Base-by-base conservation (phyloP, 148 eudicot genomes). In the Spergularia bocconei region DNA sequence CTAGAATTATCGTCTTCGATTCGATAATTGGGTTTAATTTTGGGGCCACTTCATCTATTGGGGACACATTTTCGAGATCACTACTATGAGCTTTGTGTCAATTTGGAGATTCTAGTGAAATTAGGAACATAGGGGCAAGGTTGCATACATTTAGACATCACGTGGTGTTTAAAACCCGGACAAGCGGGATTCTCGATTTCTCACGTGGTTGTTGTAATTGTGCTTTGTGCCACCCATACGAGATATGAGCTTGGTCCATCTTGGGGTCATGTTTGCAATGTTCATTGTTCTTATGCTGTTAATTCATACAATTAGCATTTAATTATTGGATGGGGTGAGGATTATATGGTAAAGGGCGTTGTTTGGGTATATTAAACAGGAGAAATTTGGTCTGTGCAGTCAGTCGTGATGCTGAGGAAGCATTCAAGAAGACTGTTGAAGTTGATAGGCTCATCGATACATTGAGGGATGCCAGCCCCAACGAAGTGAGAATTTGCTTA, bases 351-450 rank as follows among this genome's bases (percentile, higher is more conserved):
- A 83, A 76, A 80, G 73, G 71, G 85, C 66, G 69, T 86, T 78
- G 75, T 80, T 88, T 87, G 83, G 87, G 79, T 85, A 80, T 77
- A 87, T 86, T 88, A 84, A 94, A 78, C 99, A 92, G 99, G 99
- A 87, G 78, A 88, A 90, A 80, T 90, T 88, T 89, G 90, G 86
- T 92, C 62, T 91, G 86, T 89, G 97, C 99, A 87, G 94, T 79
- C 92, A 87, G 72, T 82, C 73, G 90, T 86, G 91, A 85, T 77
- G 86, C 99, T 7, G 99, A 92, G 85, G 86, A 88, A 53, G 86
- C 86, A n/a, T 92, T 95, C 79, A 92, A 91, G 79, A 92, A 89
- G 87, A 88, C 96, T 29, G 91, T 92, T 47, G 94, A 95, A 86
- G 90, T 91, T 79, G 99, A 96, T 77, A 85, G 87, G 62, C 83